A percentile compares a stretch with the other conserved stretches of the same genome.
These are phyloP conservation scores for Begonia peltatifolia DNA, from an alignment of 306 rosid genomes.

Conservation along the genomic window DNA sequence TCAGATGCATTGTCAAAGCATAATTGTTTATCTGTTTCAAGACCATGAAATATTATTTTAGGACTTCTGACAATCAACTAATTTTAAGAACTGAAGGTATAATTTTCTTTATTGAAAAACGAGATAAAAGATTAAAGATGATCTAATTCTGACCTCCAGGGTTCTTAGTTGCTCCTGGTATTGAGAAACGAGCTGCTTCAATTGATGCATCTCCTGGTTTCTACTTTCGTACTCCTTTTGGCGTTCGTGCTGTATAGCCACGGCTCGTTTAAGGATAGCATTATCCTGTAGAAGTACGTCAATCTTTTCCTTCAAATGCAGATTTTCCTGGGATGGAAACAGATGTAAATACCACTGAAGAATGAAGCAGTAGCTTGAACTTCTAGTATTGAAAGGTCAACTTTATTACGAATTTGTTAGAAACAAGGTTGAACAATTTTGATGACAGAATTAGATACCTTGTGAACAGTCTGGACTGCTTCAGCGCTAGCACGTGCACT, in stretches of 20 bases:
- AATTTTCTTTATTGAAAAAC: neutral
- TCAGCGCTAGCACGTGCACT: conserved; percentile 49
- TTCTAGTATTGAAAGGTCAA: too few relatives aligned
- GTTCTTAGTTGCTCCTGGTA: conserved; percentile 79
- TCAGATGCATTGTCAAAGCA: conserved; percentile 83
- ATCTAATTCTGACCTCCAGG: conserved; percentile 50
- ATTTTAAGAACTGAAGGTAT: neutral
- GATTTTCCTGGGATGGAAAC: conserved; percentile 49
- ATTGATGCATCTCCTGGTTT: conserved; percentile 57
- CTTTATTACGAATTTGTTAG: too few relatives aligned
- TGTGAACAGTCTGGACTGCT: conserved; percentile 42
- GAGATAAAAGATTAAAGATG: neutral
- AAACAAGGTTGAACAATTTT: too few relatives aligned
- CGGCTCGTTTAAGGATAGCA: conserved; percentile 67
- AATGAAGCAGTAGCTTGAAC: too few relatives aligned
- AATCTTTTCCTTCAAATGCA: conserved; percentile 66
- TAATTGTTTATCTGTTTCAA: conserved; percentile 65
- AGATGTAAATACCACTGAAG: too few relatives aligned
- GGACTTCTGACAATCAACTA: neutral
- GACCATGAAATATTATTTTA: conserved; percentile 3
- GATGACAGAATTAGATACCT: conserved; percentile 27
- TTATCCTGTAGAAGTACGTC: conserved; percentile 61
- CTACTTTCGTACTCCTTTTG: conserved; percentile 45
- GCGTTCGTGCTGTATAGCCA: conserved; percentile 74
- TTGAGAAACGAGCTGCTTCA: conserved; percentile 67